These are phyloP conservation scores for Cladorrhinum sp. DNA, from an alignment of 2,329 filamentous ascomycete species.

Conservation along the genomic window DNA sequence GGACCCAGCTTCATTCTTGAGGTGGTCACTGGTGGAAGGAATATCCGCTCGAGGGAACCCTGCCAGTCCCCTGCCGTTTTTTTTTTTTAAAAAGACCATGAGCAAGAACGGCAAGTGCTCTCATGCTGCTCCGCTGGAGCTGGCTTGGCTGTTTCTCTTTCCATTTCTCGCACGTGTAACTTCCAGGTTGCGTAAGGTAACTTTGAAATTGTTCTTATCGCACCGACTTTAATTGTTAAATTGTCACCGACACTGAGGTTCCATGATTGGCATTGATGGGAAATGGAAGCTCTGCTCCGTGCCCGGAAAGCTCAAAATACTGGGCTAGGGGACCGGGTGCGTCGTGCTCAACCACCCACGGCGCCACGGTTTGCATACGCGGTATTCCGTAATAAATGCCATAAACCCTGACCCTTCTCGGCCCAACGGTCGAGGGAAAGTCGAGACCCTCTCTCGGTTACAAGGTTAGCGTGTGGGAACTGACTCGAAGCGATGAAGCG, in stretches of 20 bases:
- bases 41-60: constrained; percentile 17
- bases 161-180: background rate
- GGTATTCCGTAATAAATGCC: background rate
- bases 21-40: constrained; percentile 4
- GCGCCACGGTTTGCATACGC: background rate
- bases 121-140: constrained; percentile 14
- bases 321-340: background rate
- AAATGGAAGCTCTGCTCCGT: constrained; percentile 16
- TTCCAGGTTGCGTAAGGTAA: no score
- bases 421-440: background rate
- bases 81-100: constrained; percentile 4
- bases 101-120: constrained; percentile 24
- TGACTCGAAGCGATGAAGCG: constrained; percentile 8
- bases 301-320: constrained; percentile 5
- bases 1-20: constrained; percentile 16
- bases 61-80: constrained; percentile 10
- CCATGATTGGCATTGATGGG: background rate
- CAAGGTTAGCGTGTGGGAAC: constrained; percentile 3
- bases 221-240: background rate
- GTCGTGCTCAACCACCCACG: background rate
- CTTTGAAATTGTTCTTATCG: background rate
- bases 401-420: constrained; percentile 17
- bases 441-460: constrained; percentile 6
- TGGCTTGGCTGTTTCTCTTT: background rate
- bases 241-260: background rate